Evolutionary conservation across 441 rosid species (phyloP).

Genomic region (Pelargonium cotyledonis): DNA sequence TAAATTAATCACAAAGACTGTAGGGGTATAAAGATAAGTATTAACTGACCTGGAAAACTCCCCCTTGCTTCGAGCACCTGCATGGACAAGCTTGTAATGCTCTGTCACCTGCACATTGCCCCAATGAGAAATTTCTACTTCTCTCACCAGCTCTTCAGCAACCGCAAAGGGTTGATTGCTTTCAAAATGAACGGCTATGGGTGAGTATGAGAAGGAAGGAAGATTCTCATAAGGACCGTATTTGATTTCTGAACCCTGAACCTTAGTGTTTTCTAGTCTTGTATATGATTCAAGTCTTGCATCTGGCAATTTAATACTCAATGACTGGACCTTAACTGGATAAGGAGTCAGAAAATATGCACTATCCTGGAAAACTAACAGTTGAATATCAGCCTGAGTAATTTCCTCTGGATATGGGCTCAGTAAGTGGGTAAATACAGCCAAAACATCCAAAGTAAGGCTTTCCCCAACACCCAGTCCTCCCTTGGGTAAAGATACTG

Average conservation of each 20-base stretch:
- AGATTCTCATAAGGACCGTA: slow-evolving; percentile 82
- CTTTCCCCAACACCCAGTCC: slow-evolving; percentile 47
- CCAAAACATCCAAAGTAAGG: slow-evolving; percentile 53
- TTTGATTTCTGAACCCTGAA: slow-evolving; percentile 68
- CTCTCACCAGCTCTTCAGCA: slow-evolving; percentile 59
- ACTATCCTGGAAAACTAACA: slow-evolving; percentile 68
- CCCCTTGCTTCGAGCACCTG: slow-evolving; percentile 80
- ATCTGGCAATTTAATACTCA: slow-evolving; percentile 60
- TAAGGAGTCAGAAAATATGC: slow-evolving; percentile 78
- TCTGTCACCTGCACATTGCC: slow-evolving; percentile 85
- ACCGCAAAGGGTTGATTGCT: slow-evolving; percentile 77
- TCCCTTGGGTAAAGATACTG: slow-evolving; percentile 52
- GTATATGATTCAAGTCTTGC: slow-evolving; percentile 74
- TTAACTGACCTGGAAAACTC: slow-evolving; percentile 70
- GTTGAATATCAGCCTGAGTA: slow-evolving; percentile 76
- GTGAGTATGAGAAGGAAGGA: slow-evolving; percentile 59
- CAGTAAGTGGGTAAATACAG: slow-evolving; percentile 55
- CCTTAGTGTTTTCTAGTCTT: slow-evolving; percentile 54
- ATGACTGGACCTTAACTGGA: slow-evolving; percentile 58
- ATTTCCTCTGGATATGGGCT: slow-evolving; percentile 83
- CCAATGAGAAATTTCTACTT: slow-evolving; percentile 91
- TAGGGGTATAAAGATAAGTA: background rate
- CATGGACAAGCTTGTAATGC: slow-evolving; percentile 66
- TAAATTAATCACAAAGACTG: background rate
- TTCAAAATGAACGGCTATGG: slow-evolving; percentile 73